Base-by-base conservation (phyloP, 805 yeast genomes). In the Kodamaea restingae region DNA sequence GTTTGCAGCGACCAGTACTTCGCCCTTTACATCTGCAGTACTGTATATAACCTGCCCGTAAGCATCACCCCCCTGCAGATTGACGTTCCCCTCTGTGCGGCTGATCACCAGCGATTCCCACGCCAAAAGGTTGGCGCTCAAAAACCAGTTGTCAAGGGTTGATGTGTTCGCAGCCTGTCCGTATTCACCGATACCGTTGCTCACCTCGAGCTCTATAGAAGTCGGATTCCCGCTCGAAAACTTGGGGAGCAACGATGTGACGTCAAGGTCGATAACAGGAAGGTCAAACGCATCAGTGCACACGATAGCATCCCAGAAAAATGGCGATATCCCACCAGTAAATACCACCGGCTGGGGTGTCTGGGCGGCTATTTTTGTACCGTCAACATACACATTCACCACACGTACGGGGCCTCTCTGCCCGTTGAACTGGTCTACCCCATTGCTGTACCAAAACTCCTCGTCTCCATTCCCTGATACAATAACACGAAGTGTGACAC, bases 241-340 rank as follows among this genome's bases (percentile, higher is more conserved):
- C n/a, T 63, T 55, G 2, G 95, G 93, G 42, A 87, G 60, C 45
- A 80, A 69, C 0, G 84, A 78, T 8, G 91, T 75, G 34, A 88
- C 51, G 46, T 88, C 95, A 33, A 88, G 55, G 41, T 79, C 81
- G 47, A 82, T 67, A n/a, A 82, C 72, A 12, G 78, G 79, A 21
- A 87, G 64, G 55, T 88, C 95, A 60, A 80, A 85, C 0, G 95
- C 81, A 42, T 78, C 73, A 14, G 75, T 70, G 2, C 86, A 80
- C 5, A 87, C 95, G 44, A 84, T 76, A 3, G 95, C 87, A 36
- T 74, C 70, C 96, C 96, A 88, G 34, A 87, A 62, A 3, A 81
- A 70, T 1, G 96, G 95, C 1, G 88, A 75, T 24, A 80, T 62
- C 2, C 95, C 95, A 5, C 95, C 95, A 1, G 95, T 79, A 61